These are phyloP conservation scores for Sherardia arvensis DNA, from an alignment of 257 asterid genomes.

Conservation along the genomic window DNA sequence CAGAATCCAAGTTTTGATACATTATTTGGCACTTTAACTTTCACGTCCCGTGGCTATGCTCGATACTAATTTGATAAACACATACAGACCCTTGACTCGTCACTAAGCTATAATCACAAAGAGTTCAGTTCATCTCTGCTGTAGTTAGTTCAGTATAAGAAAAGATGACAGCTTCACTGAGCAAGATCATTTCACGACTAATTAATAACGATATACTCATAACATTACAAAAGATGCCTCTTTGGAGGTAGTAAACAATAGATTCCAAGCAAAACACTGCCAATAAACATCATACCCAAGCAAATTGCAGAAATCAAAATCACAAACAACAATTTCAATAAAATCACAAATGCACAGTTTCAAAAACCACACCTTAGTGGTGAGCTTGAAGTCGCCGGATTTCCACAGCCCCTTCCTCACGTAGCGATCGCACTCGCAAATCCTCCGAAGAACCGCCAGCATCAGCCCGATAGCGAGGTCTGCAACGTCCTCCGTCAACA, in stretches of 20 bases:
- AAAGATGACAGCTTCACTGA: too few relatives aligned
- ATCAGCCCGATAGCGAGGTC: conserved; percentile 77
- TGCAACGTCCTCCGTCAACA: conserved; percentile 87
- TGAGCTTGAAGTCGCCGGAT: conserved; percentile 47
- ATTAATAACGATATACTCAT: too few relatives aligned
- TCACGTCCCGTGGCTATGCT: not conserved
- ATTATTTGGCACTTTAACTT: not conserved
- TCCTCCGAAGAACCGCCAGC: conserved; percentile 55
- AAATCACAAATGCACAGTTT: not conserved
- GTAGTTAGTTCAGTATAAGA: too few relatives aligned
- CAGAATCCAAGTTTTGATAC: too few relatives aligned
- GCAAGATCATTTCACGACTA: not conserved
- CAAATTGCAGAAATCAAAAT: not conserved
- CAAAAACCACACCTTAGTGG: conserved; percentile 41
- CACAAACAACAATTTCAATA: not conserved
- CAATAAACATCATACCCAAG: not conserved
- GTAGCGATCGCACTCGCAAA: conserved; percentile 52
- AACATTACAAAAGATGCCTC: too few relatives aligned
- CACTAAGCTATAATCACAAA: too few relatives aligned
- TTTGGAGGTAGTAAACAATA: too few relatives aligned
- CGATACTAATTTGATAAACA: not conserved
- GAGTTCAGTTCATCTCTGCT: too few relatives aligned
- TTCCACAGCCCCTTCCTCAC: conserved; percentile 70
- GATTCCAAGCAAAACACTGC: too few relatives aligned
- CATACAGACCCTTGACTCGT: too few relatives aligned